phyloP scores from a whole-genome alignment of 108 stramenopile species.

The Cyclostephanos tholiformis region DNA sequence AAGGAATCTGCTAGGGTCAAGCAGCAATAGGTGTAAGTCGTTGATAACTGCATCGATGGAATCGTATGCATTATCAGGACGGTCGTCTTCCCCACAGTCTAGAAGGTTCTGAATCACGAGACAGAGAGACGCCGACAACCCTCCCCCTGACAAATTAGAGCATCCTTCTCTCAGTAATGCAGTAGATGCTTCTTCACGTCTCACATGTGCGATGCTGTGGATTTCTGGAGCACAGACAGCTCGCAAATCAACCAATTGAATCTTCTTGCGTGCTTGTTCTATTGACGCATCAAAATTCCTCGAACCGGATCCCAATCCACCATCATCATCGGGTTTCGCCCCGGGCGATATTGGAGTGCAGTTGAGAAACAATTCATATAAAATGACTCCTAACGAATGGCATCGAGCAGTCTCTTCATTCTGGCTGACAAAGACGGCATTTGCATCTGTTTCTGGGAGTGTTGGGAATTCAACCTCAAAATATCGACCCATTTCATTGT shows the following conservation, averaged over 20 bases:
- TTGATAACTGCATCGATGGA: slow-evolving; percentile 23
- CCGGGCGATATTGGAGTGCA: neutral
- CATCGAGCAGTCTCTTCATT: slow-evolving; percentile 18
- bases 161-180: no score
- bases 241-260: no score
- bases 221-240: no score
- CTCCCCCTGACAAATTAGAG: neutral
- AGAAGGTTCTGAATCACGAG: slow-evolving; percentile 32
- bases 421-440: neutral
- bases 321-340: neutral
- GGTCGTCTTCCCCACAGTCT: slow-evolving; percentile 16
- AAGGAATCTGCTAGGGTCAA: slow-evolving; percentile 33
- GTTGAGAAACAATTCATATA: slow-evolving; percentile 25
- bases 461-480: slow-evolving; percentile 16
- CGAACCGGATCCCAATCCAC: neutral
- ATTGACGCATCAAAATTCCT: neutral
- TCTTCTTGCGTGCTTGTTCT: slow-evolving; percentile 1
- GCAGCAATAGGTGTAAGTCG: slow-evolving; percentile 37
- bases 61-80: slow-evolving; percentile 24
- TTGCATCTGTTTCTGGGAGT: neutral
- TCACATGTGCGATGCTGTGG: no score
- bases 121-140: slow-evolving; percentile 18
- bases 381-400: slow-evolving; percentile 24
- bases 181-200: no score
- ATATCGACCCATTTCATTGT: neutral